Percentiles rank a stretch among this genome's conserved stretches.
Evolutionary conservation across 306 rosid genomes (phyloP).

Genomic region (Sphenostylis stenocarpa): DNA sequence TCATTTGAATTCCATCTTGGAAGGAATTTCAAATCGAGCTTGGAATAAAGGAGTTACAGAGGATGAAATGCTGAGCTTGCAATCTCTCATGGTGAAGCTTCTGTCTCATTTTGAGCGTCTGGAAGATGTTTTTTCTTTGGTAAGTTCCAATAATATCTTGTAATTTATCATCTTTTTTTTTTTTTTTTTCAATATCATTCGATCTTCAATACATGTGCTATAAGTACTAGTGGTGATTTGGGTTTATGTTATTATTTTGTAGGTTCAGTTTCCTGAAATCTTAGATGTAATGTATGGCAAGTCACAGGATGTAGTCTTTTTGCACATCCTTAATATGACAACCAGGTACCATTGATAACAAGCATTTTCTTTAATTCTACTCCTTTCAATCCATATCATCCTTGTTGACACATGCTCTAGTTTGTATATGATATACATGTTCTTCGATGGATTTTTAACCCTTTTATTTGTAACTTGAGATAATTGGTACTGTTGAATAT

Average conservation of each 20-base stretch:
- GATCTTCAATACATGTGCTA: not conserved
- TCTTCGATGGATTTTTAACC: not conserved
- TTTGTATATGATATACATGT: too few relatives aligned
- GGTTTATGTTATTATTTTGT: slow-evolving; percentile 32
- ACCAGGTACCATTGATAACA: slow-evolving; percentile 56
- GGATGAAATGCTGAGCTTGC: slow-evolving; percentile 73
- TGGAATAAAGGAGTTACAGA: slow-evolving; percentile 47
- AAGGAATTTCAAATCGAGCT: slow-evolving; percentile 63
- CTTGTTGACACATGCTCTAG: not conserved
- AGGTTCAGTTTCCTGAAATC: slow-evolving; percentile 81
- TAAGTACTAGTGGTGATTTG: slow-evolving; percentile 20
- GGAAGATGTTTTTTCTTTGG: slow-evolving; percentile 71
- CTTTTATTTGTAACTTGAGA: slow-evolving; percentile 7
- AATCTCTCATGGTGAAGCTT: slow-evolving; percentile 83
- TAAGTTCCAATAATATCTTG: slow-evolving; percentile 42
- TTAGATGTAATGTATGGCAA: slow-evolving; percentile 71
- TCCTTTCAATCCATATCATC: slow-evolving; percentile 18
- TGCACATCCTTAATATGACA: slow-evolving; percentile 78
- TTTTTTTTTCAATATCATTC: not conserved
- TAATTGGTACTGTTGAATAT: slow-evolving; percentile 19
- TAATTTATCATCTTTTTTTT: not conserved
- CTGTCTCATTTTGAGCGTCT: slow-evolving; percentile 60
- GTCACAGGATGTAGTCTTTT: slow-evolving; percentile 57
- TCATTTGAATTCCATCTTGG: slow-evolving; percentile 64
- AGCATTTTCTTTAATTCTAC: not conserved